A percentile compares a stretch with the other conserved stretches of the same genome.
These are phyloP conservation scores for Globisporangium nagaii DNA, from an alignment of 352 stramenopile genomes.

Conservation along the genomic window DNA sequence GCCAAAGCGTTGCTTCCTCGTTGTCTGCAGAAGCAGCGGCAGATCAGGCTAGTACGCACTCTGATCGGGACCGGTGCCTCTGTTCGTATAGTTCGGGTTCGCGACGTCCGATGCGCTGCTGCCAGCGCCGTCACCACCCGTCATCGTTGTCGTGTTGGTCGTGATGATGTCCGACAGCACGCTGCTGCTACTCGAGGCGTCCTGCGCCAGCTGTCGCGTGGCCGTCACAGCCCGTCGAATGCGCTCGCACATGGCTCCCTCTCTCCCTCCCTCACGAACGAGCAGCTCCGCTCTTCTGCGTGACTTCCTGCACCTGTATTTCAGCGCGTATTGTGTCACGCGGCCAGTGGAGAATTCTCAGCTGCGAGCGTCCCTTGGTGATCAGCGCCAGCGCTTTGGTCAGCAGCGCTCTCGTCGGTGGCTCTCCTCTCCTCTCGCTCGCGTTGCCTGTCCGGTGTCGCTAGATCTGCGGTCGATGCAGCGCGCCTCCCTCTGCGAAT, in stretches of 20 bases:
- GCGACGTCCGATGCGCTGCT: not conserved
- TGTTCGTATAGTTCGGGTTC: not conserved
- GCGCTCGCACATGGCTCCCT: not conserved
- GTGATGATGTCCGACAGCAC: not conserved
- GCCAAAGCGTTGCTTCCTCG: not conserved
- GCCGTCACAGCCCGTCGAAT: not conserved
- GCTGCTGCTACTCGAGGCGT: not conserved
- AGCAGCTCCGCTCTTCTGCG: not conserved
- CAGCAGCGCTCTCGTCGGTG: too few relatives aligned
- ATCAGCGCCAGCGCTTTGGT: too few relatives aligned
- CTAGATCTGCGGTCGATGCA: too few relatives aligned
- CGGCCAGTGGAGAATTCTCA: too few relatives aligned
- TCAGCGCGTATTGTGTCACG: too few relatives aligned
- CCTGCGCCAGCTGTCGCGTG: not conserved
- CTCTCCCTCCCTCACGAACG: not conserved
- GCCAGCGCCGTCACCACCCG: not conserved
- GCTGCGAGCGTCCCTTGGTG: too few relatives aligned
- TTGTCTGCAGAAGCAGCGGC: too few relatives aligned
- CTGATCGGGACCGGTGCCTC: not conserved
- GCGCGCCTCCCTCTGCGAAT: too few relatives aligned
- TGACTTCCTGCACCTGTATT: too few relatives aligned
- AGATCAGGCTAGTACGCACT: too few relatives aligned
- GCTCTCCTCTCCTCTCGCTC: too few relatives aligned
- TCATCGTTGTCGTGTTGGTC: not conserved
- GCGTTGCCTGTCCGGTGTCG: too few relatives aligned